Base-by-base conservation (phyloP, 2,329 filamentous ascomycete genomes). In the Bipolaris sorokiniana region DNA sequence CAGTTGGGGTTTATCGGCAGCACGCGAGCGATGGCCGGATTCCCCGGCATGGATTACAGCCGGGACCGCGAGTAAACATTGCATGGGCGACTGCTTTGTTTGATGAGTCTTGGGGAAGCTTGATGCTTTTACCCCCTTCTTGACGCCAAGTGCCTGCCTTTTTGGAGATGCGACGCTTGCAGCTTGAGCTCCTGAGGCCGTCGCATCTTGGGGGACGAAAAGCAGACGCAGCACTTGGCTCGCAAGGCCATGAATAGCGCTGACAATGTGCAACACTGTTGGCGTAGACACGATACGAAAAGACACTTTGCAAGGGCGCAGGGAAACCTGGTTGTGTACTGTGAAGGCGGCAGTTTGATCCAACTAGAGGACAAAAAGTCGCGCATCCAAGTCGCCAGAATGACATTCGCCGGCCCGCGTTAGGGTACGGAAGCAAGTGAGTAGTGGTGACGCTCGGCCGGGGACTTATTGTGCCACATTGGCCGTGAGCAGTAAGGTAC, bases 81-180 rank as follows among this genome's bases (percentile, higher is more conserved):
- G 52, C 34, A 38, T 64, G 48, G 63, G 61, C 64, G 58, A 58
- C 55, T 64, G 47, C 34, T 49, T 44, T 41, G 42, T 57, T 63
- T 67, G 66, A 67, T 67, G 66, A 67, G 62, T 66, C 63, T 53
- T 56, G 54, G 61, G 59, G 53, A 63, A 56, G 64, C 62, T 64
- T 66, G 67, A 69, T 64, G 67, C 59, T 56, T 59, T 61, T 18
- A 44, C 41, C 51, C 41, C 51, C 48, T 65, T 62, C 62, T 65
- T 54, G 54, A 65, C 55, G 70, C 70, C 68, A 70, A 72, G 67
- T 54, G 58, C 51, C 46, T 54, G 42, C 59, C 61, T 64, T 57
- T 58, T 28, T 59, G 51, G 61, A 28, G 20, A 42, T 65, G 63
- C 59, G 62, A 68, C 64, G 64, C 45, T 33, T 59, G 36, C 36